Conservation (phyloP, 2,329 filamentous ascomycete genomes). For the Penicillium sp. region DNA sequence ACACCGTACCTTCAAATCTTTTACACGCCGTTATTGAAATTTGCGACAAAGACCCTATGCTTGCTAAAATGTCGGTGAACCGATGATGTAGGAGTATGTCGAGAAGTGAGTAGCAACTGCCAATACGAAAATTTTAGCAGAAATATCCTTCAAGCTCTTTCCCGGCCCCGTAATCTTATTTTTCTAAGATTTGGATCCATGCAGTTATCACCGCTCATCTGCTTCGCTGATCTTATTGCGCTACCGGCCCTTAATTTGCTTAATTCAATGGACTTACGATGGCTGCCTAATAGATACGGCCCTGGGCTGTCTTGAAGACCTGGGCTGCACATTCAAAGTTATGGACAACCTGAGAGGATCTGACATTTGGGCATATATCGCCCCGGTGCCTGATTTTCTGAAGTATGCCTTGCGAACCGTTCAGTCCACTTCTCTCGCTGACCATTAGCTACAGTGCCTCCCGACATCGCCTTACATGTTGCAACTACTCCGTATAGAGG, state of each 20-base stretch:
- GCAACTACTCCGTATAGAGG: too few relatives aligned
- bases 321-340: not conserved
- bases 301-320: not conserved
- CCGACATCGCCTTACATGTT: too few relatives aligned
- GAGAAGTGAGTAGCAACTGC: not conserved
- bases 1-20: not conserved
- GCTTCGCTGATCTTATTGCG: not conserved
- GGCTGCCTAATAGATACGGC: not conserved
- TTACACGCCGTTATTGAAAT: not conserved
- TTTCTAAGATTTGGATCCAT: not conserved
- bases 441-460: too few relatives aligned
- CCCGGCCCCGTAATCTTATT: not conserved
- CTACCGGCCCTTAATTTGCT: not conserved
- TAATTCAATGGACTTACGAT: not conserved
- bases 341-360: not conserved
- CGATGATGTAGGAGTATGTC: not conserved
- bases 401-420: not conserved
- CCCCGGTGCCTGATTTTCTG: not conserved
- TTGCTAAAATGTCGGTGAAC: not conserved
- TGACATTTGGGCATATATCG: not conserved
- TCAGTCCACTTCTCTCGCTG: too few relatives aligned
- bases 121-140: not conserved
- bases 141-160: not conserved
- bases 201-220: not conserved
- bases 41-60: not conserved